Conservation (phyloP, 2,329 filamentous ascomycete genomes). For the Colletotrichum aenigma region DNA sequence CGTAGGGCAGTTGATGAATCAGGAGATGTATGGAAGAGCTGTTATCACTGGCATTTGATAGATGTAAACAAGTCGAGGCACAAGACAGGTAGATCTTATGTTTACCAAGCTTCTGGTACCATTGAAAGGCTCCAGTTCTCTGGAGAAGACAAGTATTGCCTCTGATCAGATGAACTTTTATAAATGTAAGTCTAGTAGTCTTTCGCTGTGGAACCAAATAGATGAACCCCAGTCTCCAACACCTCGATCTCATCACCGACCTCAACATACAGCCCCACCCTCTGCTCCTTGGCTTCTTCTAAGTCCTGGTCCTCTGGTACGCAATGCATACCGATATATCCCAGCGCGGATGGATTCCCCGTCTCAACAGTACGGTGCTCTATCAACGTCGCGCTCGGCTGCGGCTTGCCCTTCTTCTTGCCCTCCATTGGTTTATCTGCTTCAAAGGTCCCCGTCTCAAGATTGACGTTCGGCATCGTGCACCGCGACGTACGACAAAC, state of each 20-base stretch:
- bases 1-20: not conserved
- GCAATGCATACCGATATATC: constrained; percentile 33
- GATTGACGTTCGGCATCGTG: constrained; percentile 24
- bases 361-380: constrained; percentile 26
- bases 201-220: constrained; percentile 29
- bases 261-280: constrained; percentile 16
- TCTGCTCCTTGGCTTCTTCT: not conserved
- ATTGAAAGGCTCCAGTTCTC: rapidly evolving
- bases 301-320: constrained; percentile 27
- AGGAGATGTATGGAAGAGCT: not conserved
- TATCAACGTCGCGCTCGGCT: constrained; percentile 29
- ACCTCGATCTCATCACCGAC: constrained; percentile 33
- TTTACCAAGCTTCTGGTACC: not conserved
- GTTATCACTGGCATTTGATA: not conserved
- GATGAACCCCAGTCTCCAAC: constrained; percentile 27
- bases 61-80: not conserved
- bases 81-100: not conserved
- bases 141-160: too few relatives aligned
- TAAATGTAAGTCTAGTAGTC: constrained; percentile 20
- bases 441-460: not conserved
- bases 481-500: constrained; percentile 23
- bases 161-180: rapidly evolving
- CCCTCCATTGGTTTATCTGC: not conserved
- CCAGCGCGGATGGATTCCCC: constrained; percentile 29
- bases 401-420: constrained; percentile 24